Evolutionary conservation across 192 early-diverging fungal genomes (phyloP), one percentile per base, ranked within the genome.

Genomic region (Coemansia sp.): DNA sequence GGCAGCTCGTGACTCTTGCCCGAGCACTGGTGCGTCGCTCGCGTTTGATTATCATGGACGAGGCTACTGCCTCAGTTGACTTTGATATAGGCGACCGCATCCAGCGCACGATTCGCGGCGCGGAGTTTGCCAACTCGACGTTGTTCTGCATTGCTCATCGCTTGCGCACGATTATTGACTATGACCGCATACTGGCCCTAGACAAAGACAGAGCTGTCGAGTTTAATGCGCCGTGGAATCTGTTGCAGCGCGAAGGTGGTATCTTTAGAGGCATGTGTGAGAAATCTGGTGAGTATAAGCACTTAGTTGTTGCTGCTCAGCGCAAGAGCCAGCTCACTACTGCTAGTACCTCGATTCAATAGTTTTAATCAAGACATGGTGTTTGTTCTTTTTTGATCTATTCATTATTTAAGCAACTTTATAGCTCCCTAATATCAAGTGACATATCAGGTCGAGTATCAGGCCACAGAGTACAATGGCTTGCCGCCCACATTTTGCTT

Each of bases 141-240:
- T 65, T 97, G 42, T 76, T 98, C 29, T 90, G 89, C 41, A 94
- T 98, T 74, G 96, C 96, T 1, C 96, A 98, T 69, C 87, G 95
- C 19, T 74, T 95, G 53, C 84, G 89, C 51, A 95, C 94, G 0
- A 88, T 95, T 61, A 91, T 90, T 7, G 92, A 91, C 69, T 97
- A 27, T 27, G 2, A 27, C 27, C 27, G 27, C 27, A 2, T 27
- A 2, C 27, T 27, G 27, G 27, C 2, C 2, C 62, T 95, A 73
- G 91, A 93, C 67, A 86, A 86, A 95, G 96, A 4, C 46, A 67
- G 25, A 64, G 27, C 95, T 2, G 87, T 83, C 1, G 96, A 98
- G 70, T 94, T 88, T 85, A 95, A 93, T 70, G 86, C 87, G 12
- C 96, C 96, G 1, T 80, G 84, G 50, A 85, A 73, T 6, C 75